A percentile compares a stretch with the other conserved stretches of the same genome.
Conservation (phyloP, 1,284 basidiomycete genomes). For the Ceratobasidium sp. region DNA sequence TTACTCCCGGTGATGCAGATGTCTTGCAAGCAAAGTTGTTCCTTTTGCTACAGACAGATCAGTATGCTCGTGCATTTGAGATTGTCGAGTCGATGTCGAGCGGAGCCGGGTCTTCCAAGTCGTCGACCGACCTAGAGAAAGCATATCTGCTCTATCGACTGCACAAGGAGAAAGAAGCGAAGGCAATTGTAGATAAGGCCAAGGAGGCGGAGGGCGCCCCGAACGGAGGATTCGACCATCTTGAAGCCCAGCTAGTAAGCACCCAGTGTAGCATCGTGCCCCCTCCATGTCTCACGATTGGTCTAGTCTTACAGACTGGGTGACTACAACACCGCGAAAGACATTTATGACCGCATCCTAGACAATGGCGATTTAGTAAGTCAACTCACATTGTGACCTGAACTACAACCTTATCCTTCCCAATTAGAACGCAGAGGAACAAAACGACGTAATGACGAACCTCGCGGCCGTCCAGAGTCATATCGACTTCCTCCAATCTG, state of each 20-base stretch:
- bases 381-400: slow-evolving; percentile 3
- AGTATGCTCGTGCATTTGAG: slow-evolving; percentile 57
- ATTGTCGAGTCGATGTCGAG: slow-evolving; percentile 52
- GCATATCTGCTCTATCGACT: slow-evolving; percentile 85
- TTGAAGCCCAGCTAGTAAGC: slow-evolving; percentile 86
- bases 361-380: slow-evolving; percentile 75
- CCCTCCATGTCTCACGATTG: slow-evolving; percentile 8
- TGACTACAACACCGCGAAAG: slow-evolving; percentile 73
- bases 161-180: slow-evolving; percentile 75
- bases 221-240: slow-evolving; percentile 74
- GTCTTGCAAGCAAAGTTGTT: slow-evolving; percentile 84
- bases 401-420: slow-evolving; percentile 22
- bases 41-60: slow-evolving; percentile 84
- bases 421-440: slow-evolving; percentile 80
- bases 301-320: slow-evolving; percentile 70
- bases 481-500: slow-evolving; percentile 79
- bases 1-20: slow-evolving; percentile 74
- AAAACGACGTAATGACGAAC: slow-evolving; percentile 85
- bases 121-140: slow-evolving; percentile 66
- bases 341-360: slow-evolving; percentile 80
- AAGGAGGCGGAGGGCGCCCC: slow-evolving; percentile 59
- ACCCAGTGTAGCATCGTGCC: slow-evolving; percentile 11
- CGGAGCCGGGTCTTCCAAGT: slow-evolving; percentile 6
- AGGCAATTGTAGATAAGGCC: slow-evolving; percentile 62
- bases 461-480: slow-evolving; percentile 80